Conservation (phyloP, 768 basidiomycete genomes). For the Glaciozyma antarctica region DNA sequence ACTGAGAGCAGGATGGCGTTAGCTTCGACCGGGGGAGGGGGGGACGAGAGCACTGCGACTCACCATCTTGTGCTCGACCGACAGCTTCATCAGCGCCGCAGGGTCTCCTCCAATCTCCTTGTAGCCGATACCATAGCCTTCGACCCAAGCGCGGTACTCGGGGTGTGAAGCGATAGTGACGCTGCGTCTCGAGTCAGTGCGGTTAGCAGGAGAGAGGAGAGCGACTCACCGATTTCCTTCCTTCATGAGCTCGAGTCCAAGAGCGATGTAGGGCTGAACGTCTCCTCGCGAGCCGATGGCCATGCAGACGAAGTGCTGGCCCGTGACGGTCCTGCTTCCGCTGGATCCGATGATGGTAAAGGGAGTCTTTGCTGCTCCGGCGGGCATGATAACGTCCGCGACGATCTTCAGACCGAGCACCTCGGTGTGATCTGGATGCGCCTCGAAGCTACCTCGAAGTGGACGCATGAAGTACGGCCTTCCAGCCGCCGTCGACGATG, state of each 20-base stretch:
- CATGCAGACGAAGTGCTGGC: neutral
- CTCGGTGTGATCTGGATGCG: neutral
- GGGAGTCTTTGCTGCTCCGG: neutral
- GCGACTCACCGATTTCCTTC: slow-evolving; percentile 64
- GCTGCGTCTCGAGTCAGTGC: neutral
- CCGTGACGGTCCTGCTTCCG: neutral
- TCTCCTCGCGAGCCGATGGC: slow-evolving; percentile 73
- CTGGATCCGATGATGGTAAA: neutral
- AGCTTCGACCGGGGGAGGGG: neutral
- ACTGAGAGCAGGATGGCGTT: neutral
- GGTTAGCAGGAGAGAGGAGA: too few species aligned
- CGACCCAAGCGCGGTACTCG: slow-evolving; percentile 77
- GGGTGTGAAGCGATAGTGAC: slow-evolving; percentile 80
- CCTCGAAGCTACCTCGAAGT: neutral
- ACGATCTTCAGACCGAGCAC: neutral
- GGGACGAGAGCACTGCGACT: neutral
- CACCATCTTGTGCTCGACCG: slow-evolving; percentile 37
- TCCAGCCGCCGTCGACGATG: neutral
- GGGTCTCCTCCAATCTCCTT: slow-evolving; percentile 91
- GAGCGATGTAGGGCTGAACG: slow-evolving; percentile 92
- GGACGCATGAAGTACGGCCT: slow-evolving; percentile 1
- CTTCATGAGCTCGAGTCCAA: slow-evolving; percentile 79
- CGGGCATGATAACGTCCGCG: neutral
- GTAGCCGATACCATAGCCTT: slow-evolving; percentile 75
- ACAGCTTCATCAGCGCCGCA: slow-evolving; percentile 78